These are phyloP conservation scores for Pleurostoma richardsiae DNA, from an alignment of 2,329 filamentous ascomycete genomes.

Conservation along the genomic window DNA sequence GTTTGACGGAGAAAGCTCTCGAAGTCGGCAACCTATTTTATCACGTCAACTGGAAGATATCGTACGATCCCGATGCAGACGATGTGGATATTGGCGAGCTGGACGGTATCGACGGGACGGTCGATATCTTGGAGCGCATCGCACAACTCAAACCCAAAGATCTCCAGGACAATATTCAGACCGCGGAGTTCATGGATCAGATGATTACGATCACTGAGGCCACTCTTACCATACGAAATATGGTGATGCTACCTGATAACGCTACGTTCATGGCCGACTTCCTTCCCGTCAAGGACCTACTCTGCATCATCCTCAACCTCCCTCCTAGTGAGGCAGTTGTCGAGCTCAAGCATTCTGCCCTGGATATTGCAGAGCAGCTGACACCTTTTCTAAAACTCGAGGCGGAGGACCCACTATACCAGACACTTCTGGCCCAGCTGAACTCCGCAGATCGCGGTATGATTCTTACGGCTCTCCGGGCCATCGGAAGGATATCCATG, in stretches of 20 bases:
- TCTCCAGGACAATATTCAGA: conserved; percentile 65
- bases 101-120: conserved; percentile 61
- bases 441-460: conserved; percentile 72
- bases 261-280: conserved; percentile 75
- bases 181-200: conserved; percentile 63
- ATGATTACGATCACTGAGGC: conserved; percentile 81
- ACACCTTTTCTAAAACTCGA: conserved; percentile 74
- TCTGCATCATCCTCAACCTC: conserved; percentile 77
- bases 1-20: conserved; percentile 78
- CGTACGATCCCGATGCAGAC: conserved; percentile 54
- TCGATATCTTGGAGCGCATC: conserved; percentile 69
- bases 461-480: conserved; percentile 73
- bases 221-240: conserved; percentile 83
- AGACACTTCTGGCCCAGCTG: conserved; percentile 61
- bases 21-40: conserved; percentile 77
- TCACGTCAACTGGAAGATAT: conserved; percentile 74
- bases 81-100: conserved; percentile 44
- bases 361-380: conserved; percentile 88
- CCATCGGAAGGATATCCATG: conserved; percentile 84
- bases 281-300: conserved; percentile 70
- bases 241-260: conserved; percentile 91
- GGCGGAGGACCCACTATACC: conserved; percentile 73
- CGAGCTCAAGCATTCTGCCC: conserved; percentile 84
- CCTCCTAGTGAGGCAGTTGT: conserved; percentile 67
- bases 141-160: conserved; percentile 53